Percentiles rank a stretch among this genome's conserved stretches.
These are phyloP conservation scores for Neurospora sp. DNA, from an alignment of 2,329 filamentous ascomycete species.

Conservation along the genomic window DNA sequence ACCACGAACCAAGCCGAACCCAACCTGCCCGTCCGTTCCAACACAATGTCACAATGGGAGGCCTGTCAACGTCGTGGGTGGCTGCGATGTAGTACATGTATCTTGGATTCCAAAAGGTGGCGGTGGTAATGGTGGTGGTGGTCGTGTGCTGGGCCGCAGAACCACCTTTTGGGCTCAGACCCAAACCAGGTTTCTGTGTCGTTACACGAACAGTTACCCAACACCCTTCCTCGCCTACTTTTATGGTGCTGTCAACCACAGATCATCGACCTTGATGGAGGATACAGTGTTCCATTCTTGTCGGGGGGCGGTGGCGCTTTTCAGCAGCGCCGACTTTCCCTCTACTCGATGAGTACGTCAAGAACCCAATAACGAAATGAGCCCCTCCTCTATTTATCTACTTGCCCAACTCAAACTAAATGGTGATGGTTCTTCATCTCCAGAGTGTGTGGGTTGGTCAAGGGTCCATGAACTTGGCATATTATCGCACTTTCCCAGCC, in stretches of 20 bases:
- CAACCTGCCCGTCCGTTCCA: not conserved
- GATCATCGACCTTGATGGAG: not conserved
- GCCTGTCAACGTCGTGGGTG: not conserved
- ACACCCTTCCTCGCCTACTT: not conserved
- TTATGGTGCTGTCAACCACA: too few species aligned
- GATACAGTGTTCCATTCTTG: not conserved
- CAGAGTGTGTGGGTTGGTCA: too few species aligned
- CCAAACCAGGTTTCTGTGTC: not conserved
- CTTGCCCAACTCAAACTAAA: too few species aligned
- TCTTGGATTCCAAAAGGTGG: not conserved
- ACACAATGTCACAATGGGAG: not conserved
- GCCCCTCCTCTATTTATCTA: too few species aligned
- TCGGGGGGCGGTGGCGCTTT: not conserved
- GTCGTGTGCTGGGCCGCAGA: not conserved
- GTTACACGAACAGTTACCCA: not conserved
- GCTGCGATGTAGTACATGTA: not conserved
- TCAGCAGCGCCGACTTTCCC: not conserved
- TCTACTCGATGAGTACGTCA: too few species aligned
- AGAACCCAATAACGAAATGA: too few species aligned
- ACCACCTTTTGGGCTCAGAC: not conserved
- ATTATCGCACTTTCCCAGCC: too few species aligned
- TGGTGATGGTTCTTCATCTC: too few species aligned
- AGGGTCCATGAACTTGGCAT: too few species aligned
- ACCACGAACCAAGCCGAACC: not conserved
- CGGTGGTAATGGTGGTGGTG: not conserved